phyloP scores from a whole-genome alignment of 495 filamentous ascomycete genomes.

The Podospora anserina region DNA sequence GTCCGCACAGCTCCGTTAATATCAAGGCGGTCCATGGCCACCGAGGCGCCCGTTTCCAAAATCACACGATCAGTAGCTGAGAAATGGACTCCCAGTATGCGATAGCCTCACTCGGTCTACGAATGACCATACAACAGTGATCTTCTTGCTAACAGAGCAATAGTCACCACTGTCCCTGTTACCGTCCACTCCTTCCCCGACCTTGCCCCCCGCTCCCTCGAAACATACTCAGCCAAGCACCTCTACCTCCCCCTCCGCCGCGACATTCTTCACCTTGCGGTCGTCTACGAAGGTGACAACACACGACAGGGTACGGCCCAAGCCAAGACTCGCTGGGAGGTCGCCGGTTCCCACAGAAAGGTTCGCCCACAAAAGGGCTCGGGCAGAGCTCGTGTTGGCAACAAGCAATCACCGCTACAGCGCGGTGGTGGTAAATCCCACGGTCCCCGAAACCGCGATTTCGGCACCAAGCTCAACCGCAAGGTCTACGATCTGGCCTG shows the following conservation, averaged over 20 bases:
- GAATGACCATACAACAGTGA: not conserved
- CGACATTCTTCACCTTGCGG: conserved; percentile 89
- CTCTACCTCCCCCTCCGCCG: conserved; percentile 81
- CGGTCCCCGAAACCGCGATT: conserved; percentile 87
- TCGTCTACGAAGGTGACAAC: conserved; percentile 88
- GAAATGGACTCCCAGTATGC: conserved; percentile 26
- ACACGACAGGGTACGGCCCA: conserved; percentile 83
- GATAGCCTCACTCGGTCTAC: not conserved
- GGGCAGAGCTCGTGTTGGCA: conserved; percentile 73
- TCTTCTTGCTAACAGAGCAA: not conserved
- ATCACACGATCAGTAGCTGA: conserved; percentile 43
- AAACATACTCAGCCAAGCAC: conserved; percentile 74
- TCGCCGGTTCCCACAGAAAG: conserved; percentile 77
- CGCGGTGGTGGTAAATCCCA: conserved; percentile 80
- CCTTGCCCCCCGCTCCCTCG: conserved; percentile 78
- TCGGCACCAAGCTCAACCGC: conserved; percentile 72
- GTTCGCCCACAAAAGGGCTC: conserved; percentile 79
- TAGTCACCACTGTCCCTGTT: conserved; percentile 61
- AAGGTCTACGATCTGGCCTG: conserved; percentile 97
- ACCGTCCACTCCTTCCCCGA: conserved; percentile 89
- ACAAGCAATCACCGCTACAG: conserved; percentile 77
- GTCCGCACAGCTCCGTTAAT: conserved; percentile 15
- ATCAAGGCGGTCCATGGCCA: conserved; percentile 69
- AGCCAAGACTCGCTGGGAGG: conserved; percentile 78
- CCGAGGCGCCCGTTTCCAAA: conserved; percentile 54